phyloP scores from a whole-genome alignment of 441 rosid genomes.

The Aquilaria agallochum region DNA sequence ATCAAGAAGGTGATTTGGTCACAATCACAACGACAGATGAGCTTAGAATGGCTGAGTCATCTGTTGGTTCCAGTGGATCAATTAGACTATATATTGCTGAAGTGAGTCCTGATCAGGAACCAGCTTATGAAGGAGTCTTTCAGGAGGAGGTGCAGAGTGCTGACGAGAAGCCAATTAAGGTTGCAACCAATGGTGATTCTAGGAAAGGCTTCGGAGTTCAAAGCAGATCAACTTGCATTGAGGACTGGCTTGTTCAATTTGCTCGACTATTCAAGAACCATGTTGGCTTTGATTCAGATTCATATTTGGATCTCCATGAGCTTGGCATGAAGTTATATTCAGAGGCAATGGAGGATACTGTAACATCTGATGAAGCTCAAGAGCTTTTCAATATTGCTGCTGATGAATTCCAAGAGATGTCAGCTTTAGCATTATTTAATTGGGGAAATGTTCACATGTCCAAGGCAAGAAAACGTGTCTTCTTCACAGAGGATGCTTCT shows the following conservation, averaged over 20 bases:
- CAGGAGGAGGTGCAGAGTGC: conserved; percentile 25
- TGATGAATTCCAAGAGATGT: conserved; percentile 97
- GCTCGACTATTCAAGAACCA: conserved; percentile 86
- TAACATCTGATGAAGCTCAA: conserved; percentile 87
- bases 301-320: conserved; percentile 88
- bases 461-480: conserved; percentile 73
- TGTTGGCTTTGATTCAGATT: conserved; percentile 93
- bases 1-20: conserved; percentile 86
- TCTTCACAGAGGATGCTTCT: conserved; percentile 62
- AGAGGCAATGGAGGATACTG: conserved; percentile 90
- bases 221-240: conserved; percentile 42
- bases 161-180: conserved; percentile 21
- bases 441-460: conserved; percentile 99
- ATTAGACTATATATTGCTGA: conserved; percentile 70
- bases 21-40: conserved; percentile 86
- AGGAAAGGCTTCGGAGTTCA: conserved; percentile 32
- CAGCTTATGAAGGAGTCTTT: conserved; percentile 48
- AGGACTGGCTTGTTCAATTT: conserved; percentile 88
- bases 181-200: conserved; percentile 41
- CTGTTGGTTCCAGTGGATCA: conserved; percentile 50
- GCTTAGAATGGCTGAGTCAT: conserved; percentile 66
- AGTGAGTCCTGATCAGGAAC: conserved; percentile 75
- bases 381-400: conserved; percentile 76
- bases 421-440: conserved; percentile 88
- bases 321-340: conserved; percentile 91